Percentiles rank a stretch among this genome's conserved stretches.
Conservation (phyloP, 306 rosid genomes). For the Citrullus amarus region DNA sequence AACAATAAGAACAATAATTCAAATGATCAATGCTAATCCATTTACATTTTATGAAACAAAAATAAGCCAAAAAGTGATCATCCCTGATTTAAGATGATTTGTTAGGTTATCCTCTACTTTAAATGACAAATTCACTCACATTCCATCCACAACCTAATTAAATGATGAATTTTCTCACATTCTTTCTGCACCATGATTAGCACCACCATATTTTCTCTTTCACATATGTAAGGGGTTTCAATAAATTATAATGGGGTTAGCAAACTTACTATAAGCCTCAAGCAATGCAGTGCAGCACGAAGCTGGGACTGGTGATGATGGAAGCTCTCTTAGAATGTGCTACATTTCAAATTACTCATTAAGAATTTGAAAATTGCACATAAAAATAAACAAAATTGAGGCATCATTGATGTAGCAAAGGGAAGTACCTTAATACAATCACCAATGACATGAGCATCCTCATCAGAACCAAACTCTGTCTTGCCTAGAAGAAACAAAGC, state of each 20-base stretch:
- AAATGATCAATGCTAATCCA: conserved; percentile 9
- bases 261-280: conserved; percentile 86
- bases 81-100: neutral
- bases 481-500: conserved; percentile 45
- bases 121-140: neutral
- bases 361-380: neutral
- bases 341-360: conserved; percentile 29
- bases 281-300: conserved; percentile 95
- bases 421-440: conserved; percentile 87
- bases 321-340: conserved; percentile 96
- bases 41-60: neutral
- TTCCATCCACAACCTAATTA: neutral
- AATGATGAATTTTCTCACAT: neutral
- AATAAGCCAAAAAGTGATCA: neutral
- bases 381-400: neutral
- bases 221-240: neutral
- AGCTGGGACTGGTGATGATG: conserved; percentile 98
- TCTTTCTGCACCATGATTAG: neutral
- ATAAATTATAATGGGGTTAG: neutral
- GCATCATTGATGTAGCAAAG: neutral
- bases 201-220: neutral
- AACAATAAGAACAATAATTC: conserved; percentile 13
- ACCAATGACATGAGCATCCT: conserved; percentile 98
- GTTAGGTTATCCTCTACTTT: neutral
- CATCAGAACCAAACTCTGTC: conserved; percentile 69